phyloP scores from a whole-genome alignment of 345 rosid genomes.

The Lagerstroemia speciosa region DNA sequence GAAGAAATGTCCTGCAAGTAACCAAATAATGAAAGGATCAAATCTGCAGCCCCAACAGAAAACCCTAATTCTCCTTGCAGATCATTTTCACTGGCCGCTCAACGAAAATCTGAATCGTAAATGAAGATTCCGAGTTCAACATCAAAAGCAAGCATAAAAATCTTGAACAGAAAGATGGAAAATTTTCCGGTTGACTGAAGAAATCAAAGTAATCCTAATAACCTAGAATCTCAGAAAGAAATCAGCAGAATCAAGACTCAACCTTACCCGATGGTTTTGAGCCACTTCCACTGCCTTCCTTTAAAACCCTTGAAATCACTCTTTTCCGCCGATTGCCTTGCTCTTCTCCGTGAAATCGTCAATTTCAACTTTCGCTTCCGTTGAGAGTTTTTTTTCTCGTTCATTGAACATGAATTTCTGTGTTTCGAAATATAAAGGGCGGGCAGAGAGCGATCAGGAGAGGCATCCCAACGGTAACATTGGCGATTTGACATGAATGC shows the following conservation, averaged over 20 bases:
- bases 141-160: too few species aligned
- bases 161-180: too few species aligned
- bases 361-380: not conserved
- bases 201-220: not conserved
- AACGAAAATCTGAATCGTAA: not conserved
- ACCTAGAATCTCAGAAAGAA: not conserved
- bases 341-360: not conserved
- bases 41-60: not conserved
- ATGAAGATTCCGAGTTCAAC: too few species aligned
- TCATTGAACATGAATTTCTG: not conserved
- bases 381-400: not conserved
- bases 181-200: not conserved
- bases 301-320: not conserved
- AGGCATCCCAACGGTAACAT: slow-evolving; percentile 15
- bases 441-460: too few species aligned
- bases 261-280: not conserved
- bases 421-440: not conserved
- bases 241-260: not conserved
- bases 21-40: not conserved
- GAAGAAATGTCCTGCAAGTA: not conserved
- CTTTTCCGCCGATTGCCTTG: not conserved
- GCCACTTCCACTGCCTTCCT: not conserved
- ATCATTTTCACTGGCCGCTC: too few species aligned
- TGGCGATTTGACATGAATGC: slow-evolving; percentile 7
- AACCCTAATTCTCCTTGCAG: not conserved